phyloP scores from a whole-genome alignment of 805 yeast genomes.

The Suhomyces faveliae region DNA sequence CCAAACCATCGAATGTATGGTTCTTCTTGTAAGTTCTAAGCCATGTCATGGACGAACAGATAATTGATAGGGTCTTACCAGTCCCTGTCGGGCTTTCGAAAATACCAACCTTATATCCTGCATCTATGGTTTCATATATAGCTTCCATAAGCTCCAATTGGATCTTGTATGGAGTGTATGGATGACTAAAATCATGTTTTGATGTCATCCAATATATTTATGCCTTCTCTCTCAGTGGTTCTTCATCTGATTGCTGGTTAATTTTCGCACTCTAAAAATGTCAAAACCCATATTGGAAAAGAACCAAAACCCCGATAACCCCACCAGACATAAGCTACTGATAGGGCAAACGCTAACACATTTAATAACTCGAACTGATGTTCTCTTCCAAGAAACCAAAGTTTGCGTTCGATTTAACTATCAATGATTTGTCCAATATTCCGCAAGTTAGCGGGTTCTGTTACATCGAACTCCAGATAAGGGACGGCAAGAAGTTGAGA shows the following conservation, averaged over 20 bases:
- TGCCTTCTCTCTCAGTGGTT: background rate
- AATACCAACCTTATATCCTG: constrained; percentile 64
- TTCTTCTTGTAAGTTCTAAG: constrained; percentile 50
- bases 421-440: constrained; percentile 75
- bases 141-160: constrained; percentile 75
- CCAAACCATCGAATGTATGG: constrained; percentile 8
- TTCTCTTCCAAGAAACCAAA: constrained; percentile 46
- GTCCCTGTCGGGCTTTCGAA: constrained; percentile 96
- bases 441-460: constrained; percentile 77
- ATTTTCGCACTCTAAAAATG: background rate
- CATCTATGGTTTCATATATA: constrained; percentile 60
- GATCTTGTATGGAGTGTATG: constrained; percentile 76
- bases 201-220: background rate
- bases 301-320: background rate
- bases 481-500: constrained; percentile 42
- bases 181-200: constrained; percentile 48
- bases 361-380: constrained; percentile 1
- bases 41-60: constrained; percentile 87
- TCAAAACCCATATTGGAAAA: background rate
- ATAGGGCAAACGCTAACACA: background rate
- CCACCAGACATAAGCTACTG: background rate
- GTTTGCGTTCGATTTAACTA: constrained; percentile 56
- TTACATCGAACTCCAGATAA: constrained; percentile 60
- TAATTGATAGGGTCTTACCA: constrained; percentile 84
- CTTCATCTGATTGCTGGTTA: background rate